Evolutionary conservation across 1,139 yeast species (phyloP).

Genomic region (Diutina catenulata): DNA sequence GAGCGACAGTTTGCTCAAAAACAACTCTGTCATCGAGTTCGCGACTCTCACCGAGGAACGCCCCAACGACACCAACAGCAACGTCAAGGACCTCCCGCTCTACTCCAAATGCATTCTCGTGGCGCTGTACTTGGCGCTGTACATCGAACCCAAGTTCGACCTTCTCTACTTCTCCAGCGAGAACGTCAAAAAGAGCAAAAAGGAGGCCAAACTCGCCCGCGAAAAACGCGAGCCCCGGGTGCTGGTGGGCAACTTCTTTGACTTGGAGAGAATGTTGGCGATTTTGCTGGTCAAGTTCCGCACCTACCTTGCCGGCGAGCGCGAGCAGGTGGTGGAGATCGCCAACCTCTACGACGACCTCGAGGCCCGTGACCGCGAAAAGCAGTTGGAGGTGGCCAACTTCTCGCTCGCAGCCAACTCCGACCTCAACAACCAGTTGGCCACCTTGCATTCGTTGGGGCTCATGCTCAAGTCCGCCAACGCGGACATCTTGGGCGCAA

Average conservation of each 20-base stretch:
- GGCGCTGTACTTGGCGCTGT: constrained; percentile 65
- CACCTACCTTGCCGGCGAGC: constrained; percentile 22
- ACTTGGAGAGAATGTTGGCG: constrained; percentile 57
- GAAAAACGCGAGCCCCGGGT: constrained; percentile 40
- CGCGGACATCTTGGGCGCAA: constrained; percentile 48
- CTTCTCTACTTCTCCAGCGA: constrained; percentile 48
- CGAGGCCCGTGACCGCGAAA: constrained; percentile 21
- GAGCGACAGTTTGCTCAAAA: neutral
- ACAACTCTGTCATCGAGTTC: neutral
- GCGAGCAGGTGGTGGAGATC: constrained; percentile 16
- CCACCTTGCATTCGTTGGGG: constrained; percentile 47
- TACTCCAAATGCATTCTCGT: constrained; percentile 51
- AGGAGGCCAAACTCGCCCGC: constrained; percentile 22
- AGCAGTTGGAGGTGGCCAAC: constrained; percentile 20
- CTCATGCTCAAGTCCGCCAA: constrained; percentile 37
- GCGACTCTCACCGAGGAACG: neutral
- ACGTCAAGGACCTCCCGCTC: constrained; percentile 29
- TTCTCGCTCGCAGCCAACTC: constrained; percentile 27
- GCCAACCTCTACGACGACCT: constrained; percentile 19
- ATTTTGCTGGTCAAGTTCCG: constrained; percentile 48
- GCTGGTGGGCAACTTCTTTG: constrained; percentile 51
- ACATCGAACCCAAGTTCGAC: constrained; percentile 48
- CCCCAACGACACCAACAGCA: neutral
- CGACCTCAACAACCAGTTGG: constrained; percentile 47
- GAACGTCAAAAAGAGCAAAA: constrained; percentile 32